Evolutionary conservation across 352 stramenopile genomes (phyloP).

Genomic region (Phytopythium kandeliae): DNA sequence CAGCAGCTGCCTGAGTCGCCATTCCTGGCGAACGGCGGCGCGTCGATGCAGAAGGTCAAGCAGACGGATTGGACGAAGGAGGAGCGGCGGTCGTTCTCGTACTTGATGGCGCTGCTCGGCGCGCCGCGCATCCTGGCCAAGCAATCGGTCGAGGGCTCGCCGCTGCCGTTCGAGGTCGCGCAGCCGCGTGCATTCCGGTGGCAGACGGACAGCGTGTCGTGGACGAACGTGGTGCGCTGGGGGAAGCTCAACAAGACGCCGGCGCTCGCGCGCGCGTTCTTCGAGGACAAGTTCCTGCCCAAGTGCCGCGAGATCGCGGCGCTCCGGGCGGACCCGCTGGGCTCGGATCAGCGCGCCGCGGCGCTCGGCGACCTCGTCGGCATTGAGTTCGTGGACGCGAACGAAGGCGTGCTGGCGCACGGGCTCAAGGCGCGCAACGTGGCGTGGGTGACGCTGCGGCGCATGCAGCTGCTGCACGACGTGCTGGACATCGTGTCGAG

Average conservation of each 20-base stretch:
- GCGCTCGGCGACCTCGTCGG: conserved; percentile 72
- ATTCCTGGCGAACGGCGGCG: conserved; percentile 8
- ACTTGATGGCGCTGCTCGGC: conserved; percentile 68
- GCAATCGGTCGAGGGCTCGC: conserved; percentile 27
- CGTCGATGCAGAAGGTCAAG: conserved; percentile 64
- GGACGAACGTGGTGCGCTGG: conserved; percentile 80
- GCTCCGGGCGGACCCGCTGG: conserved; percentile 77
- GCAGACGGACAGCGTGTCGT: conserved; percentile 78
- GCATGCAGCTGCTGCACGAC: conserved; percentile 67
- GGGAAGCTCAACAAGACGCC: conserved; percentile 81
- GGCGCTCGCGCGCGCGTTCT: conserved; percentile 49
- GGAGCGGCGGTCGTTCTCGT: conserved; percentile 75
- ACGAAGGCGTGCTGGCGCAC: conserved; percentile 77
- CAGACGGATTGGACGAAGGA: conserved; percentile 84
- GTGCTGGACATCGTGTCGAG: conserved; percentile 55
- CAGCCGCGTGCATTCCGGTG: conserved; percentile 50
- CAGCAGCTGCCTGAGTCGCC: conserved; percentile 48
- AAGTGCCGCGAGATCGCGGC: conserved; percentile 72
- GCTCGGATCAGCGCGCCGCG: conserved; percentile 66
- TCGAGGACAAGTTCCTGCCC: conserved; percentile 64
- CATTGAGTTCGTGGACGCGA: conserved; percentile 84
- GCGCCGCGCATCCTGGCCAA: conserved; percentile 76
- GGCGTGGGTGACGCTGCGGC: conserved; percentile 76
- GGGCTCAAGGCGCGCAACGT: conserved; percentile 82
- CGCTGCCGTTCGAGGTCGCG: conserved; percentile 25